phyloP scores from a whole-genome alignment of 2,329 filamentous ascomycete species.

The Colletotrichum musicola region DNA sequence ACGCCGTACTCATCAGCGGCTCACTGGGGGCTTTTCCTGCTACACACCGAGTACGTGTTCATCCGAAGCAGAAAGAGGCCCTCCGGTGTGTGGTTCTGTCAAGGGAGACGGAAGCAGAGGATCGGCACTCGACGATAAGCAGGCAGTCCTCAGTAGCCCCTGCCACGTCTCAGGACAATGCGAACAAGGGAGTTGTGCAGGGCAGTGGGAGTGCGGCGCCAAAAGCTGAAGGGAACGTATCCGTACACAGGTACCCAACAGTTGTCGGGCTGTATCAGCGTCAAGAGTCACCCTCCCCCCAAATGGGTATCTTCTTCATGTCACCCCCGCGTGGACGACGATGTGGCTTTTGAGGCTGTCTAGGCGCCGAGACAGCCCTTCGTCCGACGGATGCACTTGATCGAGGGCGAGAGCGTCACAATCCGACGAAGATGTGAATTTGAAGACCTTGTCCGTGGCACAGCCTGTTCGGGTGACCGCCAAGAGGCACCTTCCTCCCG shows the following conservation, averaged over 20 bases:
- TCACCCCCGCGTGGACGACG: neutral
- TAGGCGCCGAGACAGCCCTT: conserved; percentile 30
- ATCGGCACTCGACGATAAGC: conserved; percentile 16
- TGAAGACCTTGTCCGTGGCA: neutral
- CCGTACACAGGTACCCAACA: neutral
- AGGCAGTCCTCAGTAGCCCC: neutral
- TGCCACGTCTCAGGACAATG: neutral
- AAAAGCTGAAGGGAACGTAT: neutral
- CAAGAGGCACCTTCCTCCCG: conserved; percentile 1
- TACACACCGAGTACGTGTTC: neutral
- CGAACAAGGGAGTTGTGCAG: neutral
- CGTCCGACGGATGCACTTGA: conserved; percentile 18
- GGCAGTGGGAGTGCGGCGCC: neutral
- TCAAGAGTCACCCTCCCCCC: neutral
- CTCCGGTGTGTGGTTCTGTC: neutral
- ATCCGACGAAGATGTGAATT: neutral
- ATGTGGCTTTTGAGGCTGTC: neutral
- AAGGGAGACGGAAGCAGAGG: neutral
- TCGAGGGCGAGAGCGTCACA: neutral
- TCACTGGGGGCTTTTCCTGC: no score
- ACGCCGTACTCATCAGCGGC: no score
- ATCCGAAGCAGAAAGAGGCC: neutral
- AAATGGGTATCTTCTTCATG: neutral
- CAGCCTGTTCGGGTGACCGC: neutral
- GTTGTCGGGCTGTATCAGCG: neutral